Percentiles rank a stretch among this genome's conserved stretches.
phyloP scores from a whole-genome alignment of 768 basidiomycete genomes.

The Rhodosporidiobolus sp. region DNA sequence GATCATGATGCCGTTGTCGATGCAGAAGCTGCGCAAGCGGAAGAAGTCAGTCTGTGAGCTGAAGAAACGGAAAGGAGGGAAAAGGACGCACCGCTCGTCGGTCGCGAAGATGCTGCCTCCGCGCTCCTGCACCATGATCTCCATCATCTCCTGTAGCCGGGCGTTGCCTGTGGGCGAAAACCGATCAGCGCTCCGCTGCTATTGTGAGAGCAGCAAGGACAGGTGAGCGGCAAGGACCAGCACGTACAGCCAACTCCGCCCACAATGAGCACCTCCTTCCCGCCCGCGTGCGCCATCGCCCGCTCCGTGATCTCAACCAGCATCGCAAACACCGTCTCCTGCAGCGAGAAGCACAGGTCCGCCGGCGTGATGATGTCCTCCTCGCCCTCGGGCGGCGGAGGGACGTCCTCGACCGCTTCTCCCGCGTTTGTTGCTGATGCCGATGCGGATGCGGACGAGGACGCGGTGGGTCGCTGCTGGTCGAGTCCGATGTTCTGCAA shows the following conservation, averaged over 20 bases:
- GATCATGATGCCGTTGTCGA: conserved; percentile 99
- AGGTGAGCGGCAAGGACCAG: conserved; percentile 33
- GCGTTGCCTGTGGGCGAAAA: conserved; percentile 65
- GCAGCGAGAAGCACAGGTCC: conserved; percentile 94
- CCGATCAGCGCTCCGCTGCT: not conserved
- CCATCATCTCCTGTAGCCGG: conserved; percentile 97
- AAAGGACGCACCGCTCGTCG: conserved; percentile 71
- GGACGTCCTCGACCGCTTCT: conserved; percentile 12
- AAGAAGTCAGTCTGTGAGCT: not conserved
- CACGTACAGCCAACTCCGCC: conserved; percentile 98
- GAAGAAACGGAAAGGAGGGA: conserved; percentile 3
- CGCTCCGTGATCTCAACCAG: conserved; percentile 97
- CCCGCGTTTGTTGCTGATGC: not conserved
- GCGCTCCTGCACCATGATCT: conserved; percentile 87
- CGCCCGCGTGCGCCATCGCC: conserved; percentile 98
- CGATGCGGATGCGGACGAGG: not conserved
- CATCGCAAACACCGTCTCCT: conserved; percentile 97
- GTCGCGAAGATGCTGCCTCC: conserved; percentile 87
- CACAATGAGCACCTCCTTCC: conserved; percentile 92
- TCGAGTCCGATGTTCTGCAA: conserved; percentile 34
- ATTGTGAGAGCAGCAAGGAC: not conserved
- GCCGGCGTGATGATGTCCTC: conserved; percentile 81
- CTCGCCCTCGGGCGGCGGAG: conserved; percentile 47
- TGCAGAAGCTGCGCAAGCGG: conserved; percentile 74
- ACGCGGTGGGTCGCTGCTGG: not conserved